Conservation (phyloP, 2,329 filamentous ascomycete species). For the Pseudogymnoascus sp. region DNA sequence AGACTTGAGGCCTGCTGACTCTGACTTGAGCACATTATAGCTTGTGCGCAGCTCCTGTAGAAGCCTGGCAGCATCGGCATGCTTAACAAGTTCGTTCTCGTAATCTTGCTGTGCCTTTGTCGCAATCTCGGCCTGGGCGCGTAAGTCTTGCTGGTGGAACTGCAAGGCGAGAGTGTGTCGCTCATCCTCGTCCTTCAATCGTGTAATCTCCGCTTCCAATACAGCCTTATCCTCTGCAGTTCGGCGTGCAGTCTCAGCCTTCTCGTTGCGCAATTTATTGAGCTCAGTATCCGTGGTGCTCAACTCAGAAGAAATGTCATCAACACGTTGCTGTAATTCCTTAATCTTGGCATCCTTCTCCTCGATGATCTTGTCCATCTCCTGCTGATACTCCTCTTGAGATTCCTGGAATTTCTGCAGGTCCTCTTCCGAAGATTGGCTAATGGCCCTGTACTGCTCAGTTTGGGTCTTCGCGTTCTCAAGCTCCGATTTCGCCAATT, state of each 20-base stretch:
- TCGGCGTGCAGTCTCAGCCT: slow-evolving; percentile 62
- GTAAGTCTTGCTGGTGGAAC: slow-evolving; percentile 84
- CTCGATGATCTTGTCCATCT: slow-evolving; percentile 66
- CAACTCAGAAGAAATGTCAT: slow-evolving; percentile 77
- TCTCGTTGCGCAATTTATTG: slow-evolving; percentile 68
- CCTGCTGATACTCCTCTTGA: slow-evolving; percentile 79
- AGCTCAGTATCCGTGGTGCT: slow-evolving; percentile 75
- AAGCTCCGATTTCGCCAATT: slow-evolving; percentile 70
- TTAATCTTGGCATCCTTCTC: slow-evolving; percentile 73
- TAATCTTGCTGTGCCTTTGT: slow-evolving; percentile 91
- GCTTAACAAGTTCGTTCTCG: slow-evolving; percentile 87
- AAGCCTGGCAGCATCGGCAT: slow-evolving; percentile 86
- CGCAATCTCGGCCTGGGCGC: slow-evolving; percentile 87
- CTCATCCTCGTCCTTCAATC: slow-evolving; percentile 77
- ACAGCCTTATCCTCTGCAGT: slow-evolving; percentile 75
- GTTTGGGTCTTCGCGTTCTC: slow-evolving; percentile 73
- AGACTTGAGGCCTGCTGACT: slow-evolving; percentile 64
- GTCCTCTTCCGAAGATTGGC: slow-evolving; percentile 79
- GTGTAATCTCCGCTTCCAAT: slow-evolving; percentile 68
- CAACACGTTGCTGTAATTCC: slow-evolving; percentile 73
- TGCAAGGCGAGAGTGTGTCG: slow-evolving; percentile 70
- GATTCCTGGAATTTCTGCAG: slow-evolving; percentile 70
- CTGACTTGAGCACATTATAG: slow-evolving; percentile 71
- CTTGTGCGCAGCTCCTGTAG: slow-evolving; percentile 73
- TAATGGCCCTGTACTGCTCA: slow-evolving; percentile 83